A percentile compares a stretch with the other conserved stretches of the same genome.
phyloP scores from a whole-genome alignment of 2,329 filamentous ascomycete species.

The Penicillium sp. region DNA sequence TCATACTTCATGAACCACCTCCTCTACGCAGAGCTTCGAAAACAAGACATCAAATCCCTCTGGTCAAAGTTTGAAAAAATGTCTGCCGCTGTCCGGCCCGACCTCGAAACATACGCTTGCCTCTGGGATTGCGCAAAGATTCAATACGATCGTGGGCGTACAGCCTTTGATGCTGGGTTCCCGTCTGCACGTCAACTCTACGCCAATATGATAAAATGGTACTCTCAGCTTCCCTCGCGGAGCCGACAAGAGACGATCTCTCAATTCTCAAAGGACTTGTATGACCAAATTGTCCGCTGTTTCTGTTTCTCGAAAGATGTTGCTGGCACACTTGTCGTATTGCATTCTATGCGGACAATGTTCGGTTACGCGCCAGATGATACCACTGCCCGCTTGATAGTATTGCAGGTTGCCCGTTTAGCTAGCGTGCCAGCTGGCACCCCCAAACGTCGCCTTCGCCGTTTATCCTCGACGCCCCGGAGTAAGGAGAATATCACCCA shows the following conservation, averaged over 20 bases:
- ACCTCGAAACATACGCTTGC: constrained; percentile 70
- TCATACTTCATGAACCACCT: constrained; percentile 81
- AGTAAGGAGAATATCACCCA: constrained; percentile 50
- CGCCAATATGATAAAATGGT: constrained; percentile 55
- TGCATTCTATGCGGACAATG: constrained; percentile 48
- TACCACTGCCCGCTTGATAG: constrained; percentile 52
- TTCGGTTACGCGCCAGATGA: constrained; percentile 54
- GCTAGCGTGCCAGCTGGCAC: constrained; percentile 40
- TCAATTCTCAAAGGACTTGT: constrained; percentile 54
- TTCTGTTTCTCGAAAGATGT: constrained; percentile 57
- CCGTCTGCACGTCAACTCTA: constrained; percentile 52
- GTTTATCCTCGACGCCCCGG: constrained; percentile 44
- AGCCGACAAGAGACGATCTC: constrained; percentile 32
- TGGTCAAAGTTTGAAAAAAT: constrained; percentile 61
- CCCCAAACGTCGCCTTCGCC: constrained; percentile 44
- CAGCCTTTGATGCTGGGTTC: constrained; percentile 52
- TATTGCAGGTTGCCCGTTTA: constrained; percentile 54
- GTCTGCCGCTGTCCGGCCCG: constrained; percentile 60
- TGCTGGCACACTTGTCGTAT: constrained; percentile 53
- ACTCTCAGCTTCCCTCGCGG: constrained; percentile 36
- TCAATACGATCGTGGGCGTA: constrained; percentile 52
- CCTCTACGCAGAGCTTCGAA: constrained; percentile 68
- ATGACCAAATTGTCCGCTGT: constrained; percentile 56
- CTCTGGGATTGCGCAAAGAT: constrained; percentile 63
- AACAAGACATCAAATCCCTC: constrained; percentile 60